Conservation (phyloP, 2,329 filamentous ascomycete species). For the Calonectria honghensis region DNA sequence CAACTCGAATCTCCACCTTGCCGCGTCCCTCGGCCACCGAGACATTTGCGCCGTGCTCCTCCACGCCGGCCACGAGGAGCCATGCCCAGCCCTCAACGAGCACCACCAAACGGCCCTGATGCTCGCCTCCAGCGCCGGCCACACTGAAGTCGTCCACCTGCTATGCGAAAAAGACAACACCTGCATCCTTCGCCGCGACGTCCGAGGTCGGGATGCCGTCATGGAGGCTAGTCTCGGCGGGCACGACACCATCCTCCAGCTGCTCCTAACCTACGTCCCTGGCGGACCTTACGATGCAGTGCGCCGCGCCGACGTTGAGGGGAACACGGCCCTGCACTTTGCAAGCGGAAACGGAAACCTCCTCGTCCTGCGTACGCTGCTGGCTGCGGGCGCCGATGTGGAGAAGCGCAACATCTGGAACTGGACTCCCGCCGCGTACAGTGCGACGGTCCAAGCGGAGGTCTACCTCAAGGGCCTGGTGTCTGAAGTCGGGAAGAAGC, state of each 20-base stretch:
- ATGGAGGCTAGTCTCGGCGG: slow-evolving; percentile 78
- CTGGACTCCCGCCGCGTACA: slow-evolving; percentile 91
- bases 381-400: slow-evolving; percentile 86
- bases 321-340: slow-evolving; percentile 93
- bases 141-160: slow-evolving; percentile 83
- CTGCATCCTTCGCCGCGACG: slow-evolving; percentile 79
- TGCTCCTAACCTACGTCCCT: slow-evolving; percentile 77
- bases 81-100: slow-evolving; percentile 84
- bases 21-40: slow-evolving; percentile 82
- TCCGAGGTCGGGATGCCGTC: slow-evolving; percentile 81
- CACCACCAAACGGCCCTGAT: slow-evolving; percentile 88
- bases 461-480: slow-evolving; percentile 88
- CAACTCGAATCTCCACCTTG: slow-evolving; percentile 90
- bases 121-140: slow-evolving; percentile 81
- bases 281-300: slow-evolving; percentile 73
- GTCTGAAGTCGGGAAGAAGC: slow-evolving; percentile 79
- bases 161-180: slow-evolving; percentile 79
- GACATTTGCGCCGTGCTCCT: slow-evolving; percentile 83
- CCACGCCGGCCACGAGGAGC: slow-evolving; percentile 83
- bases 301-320: slow-evolving; percentile 77
- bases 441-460: slow-evolving; percentile 87
- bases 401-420: slow-evolving; percentile 83
- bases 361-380: slow-evolving; percentile 83
- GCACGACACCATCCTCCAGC: slow-evolving; percentile 79
- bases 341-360: slow-evolving; percentile 88